Percentiles rank a stretch among this genome's conserved stretches.
These are phyloP conservation scores for Trichothecium sympodiale DNA, from an alignment of 2,329 filamentous ascomycete genomes.

Conservation along the genomic window DNA sequence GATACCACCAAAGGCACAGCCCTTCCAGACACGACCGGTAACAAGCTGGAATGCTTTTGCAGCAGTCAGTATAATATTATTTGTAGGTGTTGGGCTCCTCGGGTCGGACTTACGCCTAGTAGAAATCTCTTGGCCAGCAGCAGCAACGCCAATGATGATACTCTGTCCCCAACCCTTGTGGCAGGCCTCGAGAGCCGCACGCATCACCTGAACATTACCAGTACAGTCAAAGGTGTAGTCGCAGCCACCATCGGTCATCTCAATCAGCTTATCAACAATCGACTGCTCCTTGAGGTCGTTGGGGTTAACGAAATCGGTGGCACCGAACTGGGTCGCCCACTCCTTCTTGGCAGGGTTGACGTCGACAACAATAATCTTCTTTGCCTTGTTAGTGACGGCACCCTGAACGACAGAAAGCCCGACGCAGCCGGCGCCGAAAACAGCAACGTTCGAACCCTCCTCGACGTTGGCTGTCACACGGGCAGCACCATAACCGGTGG, in stretches of 20 bases:
- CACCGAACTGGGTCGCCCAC: slow-evolving; percentile 90
- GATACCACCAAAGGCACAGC: slow-evolving; percentile 95
- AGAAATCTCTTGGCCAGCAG: slow-evolving; percentile 88
- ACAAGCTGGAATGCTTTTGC: slow-evolving; percentile 90
- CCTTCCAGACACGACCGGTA: slow-evolving; percentile 94
- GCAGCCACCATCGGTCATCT: slow-evolving; percentile 96
- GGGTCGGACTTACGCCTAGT: slow-evolving; percentile 67
- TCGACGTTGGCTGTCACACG: slow-evolving; percentile 88
- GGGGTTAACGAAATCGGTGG: slow-evolving; percentile 94
- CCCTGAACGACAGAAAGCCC: slow-evolving; percentile 93
- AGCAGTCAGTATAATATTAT: slow-evolving; percentile 14
- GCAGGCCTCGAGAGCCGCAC: slow-evolving; percentile 89
- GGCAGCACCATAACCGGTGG: slow-evolving; percentile 93
- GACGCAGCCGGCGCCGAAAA: slow-evolving; percentile 95
- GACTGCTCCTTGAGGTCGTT: slow-evolving; percentile 65
- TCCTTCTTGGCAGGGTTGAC: slow-evolving; percentile 85
- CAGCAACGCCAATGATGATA: slow-evolving; percentile 95
- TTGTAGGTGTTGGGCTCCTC: background rate
- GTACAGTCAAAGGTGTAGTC: slow-evolving; percentile 99
- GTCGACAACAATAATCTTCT: slow-evolving; percentile 61
- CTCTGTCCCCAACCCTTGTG: slow-evolving; percentile 99
- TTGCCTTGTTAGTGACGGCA: slow-evolving; percentile 71
- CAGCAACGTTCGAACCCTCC: slow-evolving; percentile 75
- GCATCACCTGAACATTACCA: slow-evolving; percentile 92
- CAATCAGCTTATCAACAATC: slow-evolving; percentile 84